These are phyloP conservation scores for Taphrina pruni DNA, from an alignment of 1,139 yeast genomes.

Conservation along the genomic window DNA sequence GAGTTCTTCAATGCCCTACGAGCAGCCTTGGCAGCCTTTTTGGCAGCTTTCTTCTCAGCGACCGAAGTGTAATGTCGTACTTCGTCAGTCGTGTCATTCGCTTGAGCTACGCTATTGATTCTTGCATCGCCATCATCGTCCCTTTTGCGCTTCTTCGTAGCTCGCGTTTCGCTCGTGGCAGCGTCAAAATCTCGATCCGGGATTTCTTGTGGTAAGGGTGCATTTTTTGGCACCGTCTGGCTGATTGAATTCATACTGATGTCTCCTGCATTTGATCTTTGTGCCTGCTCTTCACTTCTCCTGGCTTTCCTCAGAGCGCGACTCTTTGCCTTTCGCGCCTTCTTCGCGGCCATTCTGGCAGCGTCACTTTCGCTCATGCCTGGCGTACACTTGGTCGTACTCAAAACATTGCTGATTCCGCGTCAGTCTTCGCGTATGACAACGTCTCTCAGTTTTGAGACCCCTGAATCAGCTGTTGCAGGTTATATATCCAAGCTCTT, in stretches of 20 bases:
- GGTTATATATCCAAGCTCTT: no score
- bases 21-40: background rate
- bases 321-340: background rate
- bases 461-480: no score
- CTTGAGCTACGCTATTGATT: no score
- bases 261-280: background rate
- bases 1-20: background rate
- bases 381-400: no score
- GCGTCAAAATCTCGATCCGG: no score
- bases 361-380: slow-evolving; percentile 1
- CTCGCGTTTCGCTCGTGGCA: background rate
- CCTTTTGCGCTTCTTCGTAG: background rate
- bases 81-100: background rate
- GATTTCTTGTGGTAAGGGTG: no score
- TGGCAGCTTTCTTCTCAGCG: slow-evolving; percentile 1
- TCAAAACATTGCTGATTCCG: no score
- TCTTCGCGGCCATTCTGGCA: slow-evolving; percentile 3
- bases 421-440: background rate
- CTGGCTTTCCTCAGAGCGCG: slow-evolving; percentile 1
- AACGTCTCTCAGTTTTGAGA: background rate
- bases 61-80: background rate
- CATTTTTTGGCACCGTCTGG: no score
- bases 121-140: background rate
- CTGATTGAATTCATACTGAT: no score
- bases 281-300: background rate